These are phyloP conservation scores for Spathaspora gorwiae DNA, from an alignment of 805 yeast species.

Conservation along the genomic window DNA sequence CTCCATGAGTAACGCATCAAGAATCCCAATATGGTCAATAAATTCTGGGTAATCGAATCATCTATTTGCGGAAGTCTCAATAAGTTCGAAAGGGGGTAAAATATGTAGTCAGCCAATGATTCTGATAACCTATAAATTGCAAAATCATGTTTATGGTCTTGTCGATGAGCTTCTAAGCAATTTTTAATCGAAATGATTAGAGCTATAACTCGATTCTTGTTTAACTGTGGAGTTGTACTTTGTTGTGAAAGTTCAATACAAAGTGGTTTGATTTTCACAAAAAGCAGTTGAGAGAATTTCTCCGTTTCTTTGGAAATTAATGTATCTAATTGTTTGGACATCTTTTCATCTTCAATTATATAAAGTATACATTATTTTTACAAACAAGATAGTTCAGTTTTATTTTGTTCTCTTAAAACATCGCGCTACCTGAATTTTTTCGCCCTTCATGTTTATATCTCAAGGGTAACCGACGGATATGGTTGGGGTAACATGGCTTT, in stretches of 20 bases:
- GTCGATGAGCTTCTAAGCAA: constrained; percentile 2
- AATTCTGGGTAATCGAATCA: constrained; percentile 15
- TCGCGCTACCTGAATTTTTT: no score
- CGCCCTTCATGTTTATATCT: no score
- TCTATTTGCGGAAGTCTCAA: constrained; percentile 23
- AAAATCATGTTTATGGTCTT: not conserved
- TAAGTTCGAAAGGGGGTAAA: constrained; percentile 33
- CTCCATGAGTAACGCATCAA: constrained; percentile 29
- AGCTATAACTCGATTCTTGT: not conserved
- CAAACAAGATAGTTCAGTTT: not conserved
- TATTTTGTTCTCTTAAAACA: not conserved
- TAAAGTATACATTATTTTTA: not conserved
- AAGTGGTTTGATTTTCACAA: constrained; percentile 22
- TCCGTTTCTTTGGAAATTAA: not conserved
- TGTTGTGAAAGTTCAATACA: constrained; percentile 27
- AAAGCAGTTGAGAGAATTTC: constrained; percentile 21
- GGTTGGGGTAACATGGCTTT: no score
- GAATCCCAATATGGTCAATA: constrained; percentile 26
- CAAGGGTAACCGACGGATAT: no score
- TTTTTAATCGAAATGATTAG: constrained; percentile 4
- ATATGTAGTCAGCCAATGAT: constrained; percentile 37
- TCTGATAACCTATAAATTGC: constrained; percentile 20
- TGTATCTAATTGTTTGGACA: not conserved
- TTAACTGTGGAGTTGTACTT: constrained; percentile 12
- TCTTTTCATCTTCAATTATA: not conserved